A percentile compares a stretch with the other conserved stretches of the same genome.
phyloP scores from a whole-genome alignment of 768 basidiomycete species.

The Boletus tomentosulus region DNA sequence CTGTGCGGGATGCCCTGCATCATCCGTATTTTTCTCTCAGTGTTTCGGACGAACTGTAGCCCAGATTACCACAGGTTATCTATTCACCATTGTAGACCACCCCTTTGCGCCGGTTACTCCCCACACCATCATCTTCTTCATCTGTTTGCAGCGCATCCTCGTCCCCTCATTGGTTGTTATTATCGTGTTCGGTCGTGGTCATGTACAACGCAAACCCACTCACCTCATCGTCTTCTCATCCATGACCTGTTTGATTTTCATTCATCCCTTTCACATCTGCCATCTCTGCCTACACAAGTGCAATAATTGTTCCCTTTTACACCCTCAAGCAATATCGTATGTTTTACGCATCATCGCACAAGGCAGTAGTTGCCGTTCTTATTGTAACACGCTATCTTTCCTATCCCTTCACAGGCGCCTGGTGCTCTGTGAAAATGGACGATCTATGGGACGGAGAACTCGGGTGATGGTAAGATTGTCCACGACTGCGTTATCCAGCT shows the following conservation, averaged over 20 bases:
- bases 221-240: slow-evolving; percentile 25
- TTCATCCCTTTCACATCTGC: slow-evolving; percentile 15
- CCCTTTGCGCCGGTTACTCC: slow-evolving; percentile 20
- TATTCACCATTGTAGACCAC: slow-evolving; percentile 34
- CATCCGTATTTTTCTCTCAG: slow-evolving; percentile 81
- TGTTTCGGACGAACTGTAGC: slow-evolving; percentile 66
- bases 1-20: slow-evolving; percentile 80
- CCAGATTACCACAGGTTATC: slow-evolving; percentile 31
- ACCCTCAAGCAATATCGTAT: slow-evolving; percentile 31
- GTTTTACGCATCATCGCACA: slow-evolving; percentile 18
- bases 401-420: slow-evolving; percentile 9
- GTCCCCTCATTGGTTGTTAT: slow-evolving; percentile 31
- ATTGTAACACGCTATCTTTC: slow-evolving; percentile 21
- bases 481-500: background rate
- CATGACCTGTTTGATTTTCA: slow-evolving; percentile 27
- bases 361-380: slow-evolving; percentile 12
- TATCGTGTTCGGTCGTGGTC: slow-evolving; percentile 35
- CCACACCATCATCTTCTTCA: slow-evolving; percentile 20
- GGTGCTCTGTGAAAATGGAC: slow-evolving; percentile 11
- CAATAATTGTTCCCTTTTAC: slow-evolving; percentile 24
- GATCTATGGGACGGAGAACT: background rate
- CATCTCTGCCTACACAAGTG: slow-evolving; percentile 25
- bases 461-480: slow-evolving; percentile 11
- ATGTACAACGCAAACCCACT: slow-evolving; percentile 34
- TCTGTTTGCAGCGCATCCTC: slow-evolving; percentile 22